These are phyloP conservation scores for Hibiscus trionum DNA, from an alignment of 345 rosid genomes.

Conservation along the genomic window DNA sequence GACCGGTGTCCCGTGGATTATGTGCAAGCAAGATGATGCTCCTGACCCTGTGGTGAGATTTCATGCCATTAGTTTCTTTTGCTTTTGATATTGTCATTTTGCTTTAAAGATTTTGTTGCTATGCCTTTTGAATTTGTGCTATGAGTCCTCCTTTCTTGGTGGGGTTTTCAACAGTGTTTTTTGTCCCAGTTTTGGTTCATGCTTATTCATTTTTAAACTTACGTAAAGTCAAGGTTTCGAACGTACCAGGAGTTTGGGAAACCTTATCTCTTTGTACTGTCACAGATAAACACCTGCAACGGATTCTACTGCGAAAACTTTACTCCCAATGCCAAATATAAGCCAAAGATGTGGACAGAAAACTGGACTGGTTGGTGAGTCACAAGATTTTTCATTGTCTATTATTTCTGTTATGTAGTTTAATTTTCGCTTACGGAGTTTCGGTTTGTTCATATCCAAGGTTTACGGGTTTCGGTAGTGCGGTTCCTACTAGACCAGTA, in stretches of 20 bases:
- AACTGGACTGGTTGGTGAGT: conserved; percentile 70
- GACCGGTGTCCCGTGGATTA: conserved; percentile 97
- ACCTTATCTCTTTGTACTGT: neutral
- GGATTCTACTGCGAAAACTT: conserved; percentile 64
- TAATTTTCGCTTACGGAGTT: neutral
- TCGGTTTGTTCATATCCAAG: conserved; percentile 14
- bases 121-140: neutral
- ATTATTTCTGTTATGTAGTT: neutral
- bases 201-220: neutral
- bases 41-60: conserved; percentile 71
- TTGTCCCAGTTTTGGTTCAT: neutral
- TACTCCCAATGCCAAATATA: conserved; percentile 43
- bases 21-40: conserved; percentile 99
- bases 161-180: conserved; percentile 16
- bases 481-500: conserved; percentile 59
- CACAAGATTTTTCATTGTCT: neutral
- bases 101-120: neutral
- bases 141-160: conserved; percentile 13
- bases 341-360: conserved; percentile 82
- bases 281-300: conserved; percentile 70
- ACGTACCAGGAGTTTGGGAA: neutral
- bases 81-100: neutral
- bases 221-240: neutral
- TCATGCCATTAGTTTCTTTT: neutral
- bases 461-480: conserved; percentile 56